phyloP scores from a whole-genome alignment of 164 flowering plant genomes.

The Akebia trifoliata region DNA sequence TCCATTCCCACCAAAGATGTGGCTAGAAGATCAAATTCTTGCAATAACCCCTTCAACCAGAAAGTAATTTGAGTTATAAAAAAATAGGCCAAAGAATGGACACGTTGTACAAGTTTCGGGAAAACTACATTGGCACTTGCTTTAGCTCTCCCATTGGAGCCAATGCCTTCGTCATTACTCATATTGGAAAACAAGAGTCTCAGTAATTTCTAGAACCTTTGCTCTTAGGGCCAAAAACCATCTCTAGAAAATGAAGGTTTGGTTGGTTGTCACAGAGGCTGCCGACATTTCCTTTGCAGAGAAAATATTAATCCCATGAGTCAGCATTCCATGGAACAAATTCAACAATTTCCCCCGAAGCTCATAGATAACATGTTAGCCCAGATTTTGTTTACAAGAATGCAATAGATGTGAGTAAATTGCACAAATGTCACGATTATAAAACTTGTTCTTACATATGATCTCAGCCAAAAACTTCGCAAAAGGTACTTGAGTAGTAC shows the following conservation, averaged over 20 bases:
- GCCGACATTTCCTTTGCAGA: constrained; percentile 34
- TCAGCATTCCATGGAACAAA: constrained; percentile 11
- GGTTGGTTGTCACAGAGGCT: constrained; percentile 16
- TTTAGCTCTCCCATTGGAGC: constrained; percentile 6
- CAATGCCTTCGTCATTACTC: constrained; percentile 8
- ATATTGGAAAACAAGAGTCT: constrained; percentile 25
- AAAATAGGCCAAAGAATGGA: constrained; percentile 15
- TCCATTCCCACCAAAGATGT: constrained; percentile 60
- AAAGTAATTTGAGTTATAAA: constrained; percentile 35
- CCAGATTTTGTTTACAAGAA: constrained; percentile 18
- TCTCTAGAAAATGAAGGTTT: constrained; percentile 51
- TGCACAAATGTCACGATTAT: constrained; percentile 27
- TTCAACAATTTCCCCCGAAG: constrained; percentile 14
- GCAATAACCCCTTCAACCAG: constrained; percentile 38
- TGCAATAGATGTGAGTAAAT: constrained; percentile 35
- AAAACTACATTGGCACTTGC: too few species aligned
- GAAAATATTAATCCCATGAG: constrained; percentile 17
- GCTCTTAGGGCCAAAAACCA: constrained; percentile 67
- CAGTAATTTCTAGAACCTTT: constrained; percentile 37
- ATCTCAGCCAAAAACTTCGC: constrained; percentile 31
- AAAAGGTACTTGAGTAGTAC: constrained; percentile 27
- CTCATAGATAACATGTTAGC: constrained; percentile 3
- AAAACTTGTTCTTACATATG: constrained; percentile 23
- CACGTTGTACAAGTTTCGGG: constrained; percentile 12
- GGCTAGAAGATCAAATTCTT: constrained; percentile 61